Evolutionary conservation across 495 filamentous ascomycete species (phyloP).

Genomic region (Bathelium albidoporum): DNA sequence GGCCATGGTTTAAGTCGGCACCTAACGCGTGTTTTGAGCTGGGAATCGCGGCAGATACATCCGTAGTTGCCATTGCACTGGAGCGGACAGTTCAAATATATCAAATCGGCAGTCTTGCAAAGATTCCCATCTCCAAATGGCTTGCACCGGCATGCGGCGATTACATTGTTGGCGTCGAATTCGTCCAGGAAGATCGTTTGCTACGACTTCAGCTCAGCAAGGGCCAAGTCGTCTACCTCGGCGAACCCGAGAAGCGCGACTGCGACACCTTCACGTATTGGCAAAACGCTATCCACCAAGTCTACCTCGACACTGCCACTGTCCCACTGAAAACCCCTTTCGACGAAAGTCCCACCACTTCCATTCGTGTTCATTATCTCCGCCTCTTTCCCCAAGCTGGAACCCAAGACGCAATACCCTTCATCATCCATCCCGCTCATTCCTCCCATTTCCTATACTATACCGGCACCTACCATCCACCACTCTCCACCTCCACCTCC

Average conservation of each 20-base stretch:
- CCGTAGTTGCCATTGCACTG: conserved; percentile 15
- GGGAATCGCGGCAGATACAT: conserved; percentile 12
- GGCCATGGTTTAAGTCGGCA: conserved; percentile 14
- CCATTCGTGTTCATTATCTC: not conserved
- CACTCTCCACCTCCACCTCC: not conserved
- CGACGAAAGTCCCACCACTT: not conserved
- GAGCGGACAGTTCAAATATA: conserved; percentile 17
- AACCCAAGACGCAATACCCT: not conserved
- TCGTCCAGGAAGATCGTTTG: conserved; percentile 12
- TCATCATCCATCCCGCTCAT: not conserved
- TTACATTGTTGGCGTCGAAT: conserved; percentile 16
- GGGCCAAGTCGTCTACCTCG: conserved; percentile 17
- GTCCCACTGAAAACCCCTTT: not conserved
- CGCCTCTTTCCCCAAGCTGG: not conserved
- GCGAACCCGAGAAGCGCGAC: not conserved
- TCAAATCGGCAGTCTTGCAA: conserved; percentile 7
- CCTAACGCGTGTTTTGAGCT: conserved; percentile 8
- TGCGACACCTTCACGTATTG: not conserved
- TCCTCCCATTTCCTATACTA: not conserved
- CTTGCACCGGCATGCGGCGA: conserved; percentile 7
- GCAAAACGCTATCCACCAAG: not conserved
- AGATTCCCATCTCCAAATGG: conserved; percentile 8
- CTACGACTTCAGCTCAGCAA: conserved; percentile 14
- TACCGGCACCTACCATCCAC: not conserved
- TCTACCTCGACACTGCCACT: not conserved